phyloP scores from a whole-genome alignment of 768 basidiomycete genomes.

The Imleria badia region DNA sequence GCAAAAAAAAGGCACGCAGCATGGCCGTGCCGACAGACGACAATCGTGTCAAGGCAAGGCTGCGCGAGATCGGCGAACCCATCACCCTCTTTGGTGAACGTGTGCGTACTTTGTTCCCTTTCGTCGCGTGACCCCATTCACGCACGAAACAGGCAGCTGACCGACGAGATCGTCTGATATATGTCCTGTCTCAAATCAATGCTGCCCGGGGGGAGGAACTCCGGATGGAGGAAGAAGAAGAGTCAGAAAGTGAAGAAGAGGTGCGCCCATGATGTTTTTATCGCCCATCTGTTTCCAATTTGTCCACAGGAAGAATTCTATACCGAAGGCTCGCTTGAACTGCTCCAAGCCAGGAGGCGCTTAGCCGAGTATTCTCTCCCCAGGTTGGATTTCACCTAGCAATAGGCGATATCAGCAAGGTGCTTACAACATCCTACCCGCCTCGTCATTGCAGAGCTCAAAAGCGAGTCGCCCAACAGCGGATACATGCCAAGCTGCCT shows the following conservation, averaged over 20 bases:
- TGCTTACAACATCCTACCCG: constrained; percentile 64
- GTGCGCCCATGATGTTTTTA: constrained; percentile 35
- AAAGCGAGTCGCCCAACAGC: constrained; percentile 90
- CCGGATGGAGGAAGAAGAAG: constrained; percentile 67
- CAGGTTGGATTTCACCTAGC: constrained; percentile 77
- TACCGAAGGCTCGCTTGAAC: constrained; percentile 83
- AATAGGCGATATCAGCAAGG: constrained; percentile 58
- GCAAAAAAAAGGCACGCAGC: constrained; percentile 91
- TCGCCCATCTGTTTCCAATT: not conserved
- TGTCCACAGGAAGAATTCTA: constrained; percentile 85
- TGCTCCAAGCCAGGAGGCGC: constrained; percentile 79
- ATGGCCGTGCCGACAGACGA: constrained; percentile 98
- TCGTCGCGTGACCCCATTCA: constrained; percentile 10
- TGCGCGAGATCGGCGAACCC: constrained; percentile 94
- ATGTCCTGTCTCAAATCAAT: constrained; percentile 92
- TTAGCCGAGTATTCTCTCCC: constrained; percentile 94
- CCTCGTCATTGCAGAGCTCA: constrained; percentile 77
- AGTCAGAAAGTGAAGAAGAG: constrained; percentile 75
- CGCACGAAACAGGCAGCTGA: constrained; percentile 75
- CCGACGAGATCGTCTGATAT: constrained; percentile 91
- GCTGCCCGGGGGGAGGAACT: constrained; percentile 81
- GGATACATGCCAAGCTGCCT: constrained; percentile 83
- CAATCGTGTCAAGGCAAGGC: constrained; percentile 81
- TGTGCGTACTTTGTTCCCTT: constrained; percentile 49
- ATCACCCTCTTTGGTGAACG: constrained; percentile 98